Evolutionary conservation across 2,329 filamentous ascomycete genomes (phyloP).

Genomic region (Aspergillus tamarii): DNA sequence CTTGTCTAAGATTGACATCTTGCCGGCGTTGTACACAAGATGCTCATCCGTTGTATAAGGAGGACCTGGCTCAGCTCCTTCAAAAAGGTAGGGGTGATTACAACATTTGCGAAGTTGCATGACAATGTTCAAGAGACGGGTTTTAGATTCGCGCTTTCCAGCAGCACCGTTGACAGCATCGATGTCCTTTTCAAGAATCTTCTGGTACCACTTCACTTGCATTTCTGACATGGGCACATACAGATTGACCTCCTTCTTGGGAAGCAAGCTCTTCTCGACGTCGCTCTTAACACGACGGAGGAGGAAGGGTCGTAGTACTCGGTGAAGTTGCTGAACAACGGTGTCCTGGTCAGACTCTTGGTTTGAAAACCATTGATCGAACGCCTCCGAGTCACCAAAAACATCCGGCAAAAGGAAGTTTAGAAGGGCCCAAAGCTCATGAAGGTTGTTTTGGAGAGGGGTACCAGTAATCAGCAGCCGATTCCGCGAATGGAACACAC

Average conservation of each 20-base stretch:
- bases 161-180: constrained; percentile 96
- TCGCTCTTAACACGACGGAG: constrained; percentile 95
- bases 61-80: constrained; percentile 93
- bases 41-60: constrained; percentile 99
- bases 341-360: constrained; percentile 91
- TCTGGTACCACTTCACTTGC: constrained; percentile 99
- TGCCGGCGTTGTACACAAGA: constrained; percentile 87
- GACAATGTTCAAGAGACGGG: constrained; percentile 93
- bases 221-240: constrained; percentile 99
- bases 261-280: constrained; percentile 94
- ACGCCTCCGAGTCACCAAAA: constrained; percentile 93
- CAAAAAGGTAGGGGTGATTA: constrained; percentile 97
- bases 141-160: constrained; percentile 97
- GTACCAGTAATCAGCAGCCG: constrained; percentile 95
- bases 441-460: constrained; percentile 94
- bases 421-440: constrained; percentile 95
- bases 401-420: constrained; percentile 98
- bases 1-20: constrained; percentile 97
- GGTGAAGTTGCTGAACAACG: constrained; percentile 93
- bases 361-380: constrained; percentile 96
- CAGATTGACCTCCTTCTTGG: constrained; percentile 96
- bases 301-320: constrained; percentile 88
- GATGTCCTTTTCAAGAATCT: constrained; percentile 98
- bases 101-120: constrained; percentile 99
- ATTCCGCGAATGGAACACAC: constrained; percentile 93